Base-by-base conservation (phyloP, 768 basidiomycete genomes). In the Rickenella mellea region DNA sequence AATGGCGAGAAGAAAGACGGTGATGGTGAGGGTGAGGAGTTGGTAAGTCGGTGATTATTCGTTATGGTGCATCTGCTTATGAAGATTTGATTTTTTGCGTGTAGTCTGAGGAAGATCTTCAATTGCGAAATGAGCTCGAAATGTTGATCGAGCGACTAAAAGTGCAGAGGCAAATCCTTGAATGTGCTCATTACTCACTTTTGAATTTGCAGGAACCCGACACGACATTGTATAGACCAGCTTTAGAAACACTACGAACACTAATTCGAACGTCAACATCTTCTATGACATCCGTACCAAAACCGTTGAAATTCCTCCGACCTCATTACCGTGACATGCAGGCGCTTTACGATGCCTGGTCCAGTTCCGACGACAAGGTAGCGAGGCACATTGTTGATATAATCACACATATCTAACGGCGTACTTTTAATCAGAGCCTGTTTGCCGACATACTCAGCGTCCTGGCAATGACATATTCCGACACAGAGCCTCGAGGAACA, bases 401-500 rank as follows among this genome's bases (percentile, higher is more conserved):
- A 36, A 17, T 10, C 3, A 5, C 33, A 17, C 42, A 39, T 21
- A 27, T 40, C 10, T 12, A 40, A 5, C 7, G 9, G 21, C 26
- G 41, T 49, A 37, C 8, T 20, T 37, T 37, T 27, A 19, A 45
- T 3, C 58, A 96, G 91, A 83, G 85, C 51, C 75, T 96, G 31
- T 93, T 98, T 57, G 92, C 92, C 20, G 93, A 97, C 54, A 97
- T 99, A 46, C 74, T 99, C 21, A 97, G 94, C 28, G 94, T 97
- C 5, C 80, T 99, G 33, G 96, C 94, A 6, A 99, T 99, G 96
- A 99, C 96, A 6, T 98, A 98, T 60, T 97, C 93, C 7, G 96
- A 99, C 64, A 93, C 90, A 14, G 82, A 96, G 65, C 90, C 91
- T 29, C 83, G 96, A 38, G 94, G 94, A 43, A 99, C 96, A 2